Evolutionary conservation across 768 basidiomycete genomes (phyloP), one percentile per base, ranked within the genome.

Genomic region (Tubosaeta sp.): DNA sequence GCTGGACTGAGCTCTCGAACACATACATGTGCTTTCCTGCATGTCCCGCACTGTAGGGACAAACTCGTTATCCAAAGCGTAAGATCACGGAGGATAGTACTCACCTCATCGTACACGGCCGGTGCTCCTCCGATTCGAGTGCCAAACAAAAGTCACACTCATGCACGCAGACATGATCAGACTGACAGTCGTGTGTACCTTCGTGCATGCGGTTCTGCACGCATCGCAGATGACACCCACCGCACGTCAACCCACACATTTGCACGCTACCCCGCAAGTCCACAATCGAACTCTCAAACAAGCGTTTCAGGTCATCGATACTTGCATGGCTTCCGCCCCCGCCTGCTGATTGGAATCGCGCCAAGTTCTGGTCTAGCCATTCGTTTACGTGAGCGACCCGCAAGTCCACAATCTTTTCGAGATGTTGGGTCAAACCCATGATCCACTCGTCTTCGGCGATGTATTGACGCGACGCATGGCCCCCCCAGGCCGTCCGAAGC

Each of bases 11-110:
- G 17, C 0, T 31, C 13, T 2, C 2, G 34, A 34, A 44, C 26
- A 59, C 76, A 4, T 62, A 83, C 83, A 81, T 72, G 55, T 84
- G 83, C 10, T 67, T 70, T 13, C 79, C 81, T 17, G 74, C 62
- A 53, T 85, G 83, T 0, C 83, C 83, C 29, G 81, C 82, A n/a
- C 82, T 84, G 32, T 25, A 0, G 3, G 4, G 10, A 41, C n/a
- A 4, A 27, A 19, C 16, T 51, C 13, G 48, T 44, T 13, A 48
- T 14, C 27, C 29, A 26, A 31, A 16, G 16, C n/a, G 9, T 6
- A 27, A 3, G 2, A 29, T n/a, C 9, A 19, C 4, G 46, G 51
- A 27, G 25, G 13, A 14, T 22, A 10, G 22, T 8, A 70, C 80
- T 46, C 58, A 83, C 82, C 69, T 70, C 56, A 77, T 70, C 14